Evolutionary conservation across 1,139 yeast species (phyloP).

Genomic region (Candida mesenterica): DNA sequence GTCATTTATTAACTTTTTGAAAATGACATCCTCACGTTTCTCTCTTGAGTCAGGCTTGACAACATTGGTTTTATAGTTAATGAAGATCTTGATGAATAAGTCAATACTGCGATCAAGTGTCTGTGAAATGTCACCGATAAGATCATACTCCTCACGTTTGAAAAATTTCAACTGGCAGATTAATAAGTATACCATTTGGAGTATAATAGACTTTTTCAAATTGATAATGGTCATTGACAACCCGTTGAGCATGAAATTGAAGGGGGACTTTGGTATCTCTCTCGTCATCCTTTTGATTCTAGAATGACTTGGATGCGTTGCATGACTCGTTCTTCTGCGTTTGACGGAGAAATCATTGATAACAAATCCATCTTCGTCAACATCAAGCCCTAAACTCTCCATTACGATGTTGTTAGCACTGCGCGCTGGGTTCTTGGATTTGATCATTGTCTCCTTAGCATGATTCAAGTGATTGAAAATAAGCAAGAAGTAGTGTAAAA

Average conservation of each 20-base stretch:
- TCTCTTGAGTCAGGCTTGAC: constrained; percentile 18
- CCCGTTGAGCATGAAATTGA: constrained; percentile 44
- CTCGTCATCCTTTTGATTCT: constrained; percentile 15
- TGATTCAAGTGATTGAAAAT: constrained; percentile 32
- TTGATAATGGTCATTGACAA: constrained; percentile 46
- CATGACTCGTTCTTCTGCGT: constrained; percentile 25
- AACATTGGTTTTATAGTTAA: constrained; percentile 33
- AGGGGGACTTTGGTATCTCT: constrained; percentile 43
- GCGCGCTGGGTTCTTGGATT: constrained; percentile 6
- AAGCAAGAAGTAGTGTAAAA: constrained; percentile 38
- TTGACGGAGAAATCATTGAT: constrained; percentile 48
- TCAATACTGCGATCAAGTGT: constrained; percentile 33
- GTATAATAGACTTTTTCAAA: constrained; percentile 42
- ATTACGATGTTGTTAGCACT: constrained; percentile 13
- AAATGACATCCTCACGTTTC: constrained; percentile 38
- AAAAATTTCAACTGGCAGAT: constrained; percentile 40
- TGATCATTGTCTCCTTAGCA: constrained; percentile 12
- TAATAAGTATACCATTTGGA: constrained; percentile 45
- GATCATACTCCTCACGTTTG: constrained; percentile 23
- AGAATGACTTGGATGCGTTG: constrained; percentile 9
- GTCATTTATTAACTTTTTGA: constrained; percentile 39
- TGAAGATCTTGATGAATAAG: constrained; percentile 38
- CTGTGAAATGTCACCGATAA: constrained; percentile 23
- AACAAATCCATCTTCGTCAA: constrained; percentile 49
- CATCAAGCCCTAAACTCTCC: constrained; percentile 21